Evolutionary conservation across 768 basidiomycete species (phyloP), one percentile per base, ranked within the genome.

Genomic region (Amanita pallidorosea): DNA sequence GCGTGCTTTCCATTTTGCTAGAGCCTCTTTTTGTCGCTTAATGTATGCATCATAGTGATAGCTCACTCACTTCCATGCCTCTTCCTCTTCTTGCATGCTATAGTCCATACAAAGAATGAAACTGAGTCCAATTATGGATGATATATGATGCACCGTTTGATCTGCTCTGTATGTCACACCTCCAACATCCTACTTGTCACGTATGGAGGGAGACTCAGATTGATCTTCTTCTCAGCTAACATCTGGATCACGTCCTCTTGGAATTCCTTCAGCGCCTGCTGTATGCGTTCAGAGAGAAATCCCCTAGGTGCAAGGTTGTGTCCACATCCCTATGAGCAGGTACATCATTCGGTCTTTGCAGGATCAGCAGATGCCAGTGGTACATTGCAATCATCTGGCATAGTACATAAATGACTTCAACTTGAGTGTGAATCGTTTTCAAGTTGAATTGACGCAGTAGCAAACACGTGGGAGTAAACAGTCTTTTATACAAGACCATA

Each of bases 181-280:
- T 88, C 82, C 63, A 81, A 76, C 31, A 69, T 70, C 34, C 75
- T 69, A 65, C 89, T 90, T 62, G 74, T 77, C 46, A 81, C 76
- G 58, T 42, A 54, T 65, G n/a, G n/a, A n/a, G n/a, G 68, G 42
- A 64, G 53, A 56, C 63, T 68, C 47, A 73, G 65, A 70, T 88
- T 79, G 18, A 89, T 73, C 60, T 68, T 73, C 60, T 78, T 78
- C 64, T 84, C 81, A 2, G 85, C 85, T 42, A 90, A 59, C 77
- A 78, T 77, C 52, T 74, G 70, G 15, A 86, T 71, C 27, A 84
- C 64, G 49, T 77, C 76, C 25, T 85, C 80, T 55, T 81, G 75
- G 12, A 76, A 67, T 3, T 64, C 69, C 58, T 74, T 78, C 25
- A 88, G 60, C 22, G 74, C 56, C 22, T 69, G 64, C 3, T 65